A percentile compares a stretch with the other conserved stretches of the same genome.
phyloP scores from a whole-genome alignment of 1,139 yeast species.

The Pichia terricola region DNA sequence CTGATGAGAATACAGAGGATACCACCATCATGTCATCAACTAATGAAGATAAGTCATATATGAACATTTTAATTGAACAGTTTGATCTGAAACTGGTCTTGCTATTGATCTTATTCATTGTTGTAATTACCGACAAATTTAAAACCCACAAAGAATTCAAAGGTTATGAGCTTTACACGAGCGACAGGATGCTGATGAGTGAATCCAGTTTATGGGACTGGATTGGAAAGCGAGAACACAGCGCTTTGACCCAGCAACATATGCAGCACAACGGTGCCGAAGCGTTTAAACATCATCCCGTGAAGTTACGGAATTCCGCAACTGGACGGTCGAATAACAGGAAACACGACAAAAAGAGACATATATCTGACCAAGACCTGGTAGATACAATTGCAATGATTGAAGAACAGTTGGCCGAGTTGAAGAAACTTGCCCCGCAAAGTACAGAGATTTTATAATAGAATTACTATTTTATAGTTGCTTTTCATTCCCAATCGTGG shows the following conservation, averaged over 20 bases:
- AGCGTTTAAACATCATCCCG: neutral
- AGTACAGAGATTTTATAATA: too few relatives aligned
- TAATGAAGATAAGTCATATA: constrained; percentile 7
- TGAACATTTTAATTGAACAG: constrained; percentile 13
- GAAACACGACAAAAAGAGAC: constrained; percentile 1
- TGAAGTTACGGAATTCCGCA: neutral
- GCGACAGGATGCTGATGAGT: constrained; percentile 33
- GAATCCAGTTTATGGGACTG: constrained; percentile 76
- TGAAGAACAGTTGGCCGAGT: constrained; percentile 14
- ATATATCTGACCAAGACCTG: constrained; percentile 15
- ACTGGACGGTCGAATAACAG: neutral
- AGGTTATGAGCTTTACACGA: constrained; percentile 19
- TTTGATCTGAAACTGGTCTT: constrained; percentile 17
- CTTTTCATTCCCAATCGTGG: too few relatives aligned
- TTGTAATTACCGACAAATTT: constrained; percentile 17
- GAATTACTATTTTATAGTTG: too few relatives aligned
- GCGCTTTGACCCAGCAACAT: neutral
- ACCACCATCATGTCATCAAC: neutral
- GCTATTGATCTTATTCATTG: constrained; percentile 12
- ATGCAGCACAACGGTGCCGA: neutral
- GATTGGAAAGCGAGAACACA: constrained; percentile 45
- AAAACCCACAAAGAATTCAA: constrained; percentile 9
- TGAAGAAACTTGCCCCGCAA: too few relatives aligned
- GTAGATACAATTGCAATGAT: constrained; percentile 19
- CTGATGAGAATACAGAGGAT: neutral